phyloP scores from a whole-genome alignment of 2,329 filamentous ascomycete species.

The Xylaria sp. region DNA sequence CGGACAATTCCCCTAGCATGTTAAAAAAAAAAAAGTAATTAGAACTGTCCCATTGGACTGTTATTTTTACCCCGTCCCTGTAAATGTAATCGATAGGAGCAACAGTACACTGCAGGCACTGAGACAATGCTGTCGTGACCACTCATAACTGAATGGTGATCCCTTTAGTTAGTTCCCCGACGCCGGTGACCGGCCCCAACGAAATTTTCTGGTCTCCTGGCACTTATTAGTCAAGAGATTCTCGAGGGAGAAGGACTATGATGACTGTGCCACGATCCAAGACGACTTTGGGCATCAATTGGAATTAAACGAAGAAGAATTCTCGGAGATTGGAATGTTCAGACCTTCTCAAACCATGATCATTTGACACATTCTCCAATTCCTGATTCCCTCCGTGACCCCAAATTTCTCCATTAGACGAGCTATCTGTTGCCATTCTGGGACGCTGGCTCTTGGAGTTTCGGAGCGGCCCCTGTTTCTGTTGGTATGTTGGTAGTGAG shows the following conservation, averaged over 20 bases:
- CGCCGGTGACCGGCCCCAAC: slow-evolving; percentile 35
- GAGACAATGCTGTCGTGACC: slow-evolving; percentile 29
- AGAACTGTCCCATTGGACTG: slow-evolving; percentile 17
- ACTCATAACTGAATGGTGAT: slow-evolving; percentile 23
- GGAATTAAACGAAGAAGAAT: slow-evolving; percentile 38
- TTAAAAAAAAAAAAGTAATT: slow-evolving; percentile 14
- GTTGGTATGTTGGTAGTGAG: too few species aligned
- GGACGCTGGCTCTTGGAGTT: slow-evolving; percentile 33
- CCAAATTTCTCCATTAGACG: slow-evolving; percentile 34
- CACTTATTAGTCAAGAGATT: slow-evolving; percentile 37
- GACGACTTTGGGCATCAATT: slow-evolving; percentile 27
- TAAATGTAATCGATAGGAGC: slow-evolving; percentile 24
- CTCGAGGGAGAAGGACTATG: slow-evolving; percentile 6
- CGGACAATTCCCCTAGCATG: not conserved
- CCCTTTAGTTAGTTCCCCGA: slow-evolving; percentile 32
- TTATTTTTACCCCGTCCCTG: slow-evolving; percentile 14
- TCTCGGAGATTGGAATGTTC: slow-evolving; percentile 37
- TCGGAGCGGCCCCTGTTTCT: slow-evolving; percentile 31
- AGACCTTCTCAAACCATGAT: slow-evolving; percentile 34
- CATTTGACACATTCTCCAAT: slow-evolving; percentile 37
- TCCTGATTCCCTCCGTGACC: slow-evolving; percentile 27
- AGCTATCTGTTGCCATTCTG: slow-evolving; percentile 38
- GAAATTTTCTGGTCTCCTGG: slow-evolving; percentile 23
- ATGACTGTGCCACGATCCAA: slow-evolving; percentile 35
- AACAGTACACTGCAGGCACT: not conserved